Conservation (phyloP, 768 basidiomycete genomes). For the Amanita exitialis region DNA sequence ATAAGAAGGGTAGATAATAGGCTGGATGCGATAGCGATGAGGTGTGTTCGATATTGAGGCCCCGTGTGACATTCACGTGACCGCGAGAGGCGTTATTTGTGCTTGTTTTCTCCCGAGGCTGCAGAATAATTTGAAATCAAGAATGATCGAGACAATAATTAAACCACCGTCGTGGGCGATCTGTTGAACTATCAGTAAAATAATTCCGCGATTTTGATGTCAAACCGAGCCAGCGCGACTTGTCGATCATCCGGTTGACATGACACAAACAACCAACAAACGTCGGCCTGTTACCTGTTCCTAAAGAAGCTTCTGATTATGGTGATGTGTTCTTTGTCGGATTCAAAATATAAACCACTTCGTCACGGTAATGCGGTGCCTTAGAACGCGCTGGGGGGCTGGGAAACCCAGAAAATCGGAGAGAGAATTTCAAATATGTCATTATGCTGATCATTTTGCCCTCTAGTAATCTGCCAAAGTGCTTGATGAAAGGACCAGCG, state of each 20-base stretch:
- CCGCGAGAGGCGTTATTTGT: constrained; percentile 3
- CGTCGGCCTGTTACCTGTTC: neutral
- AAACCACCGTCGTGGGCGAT: neutral
- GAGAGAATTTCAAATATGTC: too few relatives aligned
- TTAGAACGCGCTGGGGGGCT: too few relatives aligned
- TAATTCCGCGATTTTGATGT: constrained; percentile 3
- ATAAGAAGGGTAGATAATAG: neutral
- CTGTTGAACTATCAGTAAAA: neutral
- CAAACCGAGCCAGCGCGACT: neutral
- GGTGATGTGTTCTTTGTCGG: neutral
- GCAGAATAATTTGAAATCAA: neutral
- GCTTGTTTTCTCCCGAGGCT: neutral
- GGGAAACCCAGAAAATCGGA: too few relatives aligned
- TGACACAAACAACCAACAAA: too few relatives aligned
- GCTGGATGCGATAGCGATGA: constrained; percentile 1
- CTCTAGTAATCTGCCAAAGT: neutral
- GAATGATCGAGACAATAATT: neutral
- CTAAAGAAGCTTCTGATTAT: neutral
- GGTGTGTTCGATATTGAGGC: neutral
- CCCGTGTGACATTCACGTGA: constrained; percentile 3
- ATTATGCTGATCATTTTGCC: too few relatives aligned
- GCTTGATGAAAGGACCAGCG: neutral
- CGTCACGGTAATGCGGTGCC: too few relatives aligned
- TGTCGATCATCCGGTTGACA: neutral
- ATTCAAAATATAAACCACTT: neutral